Percentiles rank a stretch among this genome's conserved stretches.
These are phyloP conservation scores for Ecytonucleospora hepatopenaei DNA, from an alignment of 371 early-diverging fungal genomes.

Conservation along the genomic window DNA sequence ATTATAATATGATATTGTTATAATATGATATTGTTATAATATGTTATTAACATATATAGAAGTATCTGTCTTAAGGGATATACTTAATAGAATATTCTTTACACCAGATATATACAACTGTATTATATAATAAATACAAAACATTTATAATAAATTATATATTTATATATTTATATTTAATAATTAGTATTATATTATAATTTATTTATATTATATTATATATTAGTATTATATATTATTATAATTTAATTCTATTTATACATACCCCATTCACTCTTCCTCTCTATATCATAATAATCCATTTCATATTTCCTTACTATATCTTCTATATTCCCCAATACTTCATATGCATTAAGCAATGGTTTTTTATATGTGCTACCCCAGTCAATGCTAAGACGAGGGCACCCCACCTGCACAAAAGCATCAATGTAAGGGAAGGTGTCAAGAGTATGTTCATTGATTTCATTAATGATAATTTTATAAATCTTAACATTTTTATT, in stretches of 20 bases:
- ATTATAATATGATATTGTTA: no score
- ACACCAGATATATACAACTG: no score
- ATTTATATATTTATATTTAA: no score
- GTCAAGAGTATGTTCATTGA: slow-evolving; percentile 38
- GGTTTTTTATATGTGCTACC: slow-evolving; percentile 84
- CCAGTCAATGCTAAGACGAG: slow-evolving; percentile 95
- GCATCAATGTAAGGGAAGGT: slow-evolving; percentile 47
- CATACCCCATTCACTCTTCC: slow-evolving; percentile 44
- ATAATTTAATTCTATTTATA: slow-evolving; percentile 4
- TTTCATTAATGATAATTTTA: slow-evolving; percentile 48
- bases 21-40: no score
- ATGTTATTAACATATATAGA: no score
- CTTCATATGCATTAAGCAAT: slow-evolving; percentile 85
- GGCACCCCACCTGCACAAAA: slow-evolving; percentile 93
- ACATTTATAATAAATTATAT: no score
- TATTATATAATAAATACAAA: no score
- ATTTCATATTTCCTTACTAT: slow-evolving; percentile 48
- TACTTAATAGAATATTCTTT: no score
- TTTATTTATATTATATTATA: background rate
- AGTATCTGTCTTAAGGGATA: no score
- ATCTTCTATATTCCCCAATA: slow-evolving; percentile 61
- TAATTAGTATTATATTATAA: no score
- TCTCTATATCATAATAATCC: slow-evolving; percentile 55
- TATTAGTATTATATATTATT: background rate
- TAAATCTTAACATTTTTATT: slow-evolving; percentile 63